Base-by-base conservation (phyloP, 2,329 filamentous ascomycete genomes). In the Botrytis deweyae region DNA sequence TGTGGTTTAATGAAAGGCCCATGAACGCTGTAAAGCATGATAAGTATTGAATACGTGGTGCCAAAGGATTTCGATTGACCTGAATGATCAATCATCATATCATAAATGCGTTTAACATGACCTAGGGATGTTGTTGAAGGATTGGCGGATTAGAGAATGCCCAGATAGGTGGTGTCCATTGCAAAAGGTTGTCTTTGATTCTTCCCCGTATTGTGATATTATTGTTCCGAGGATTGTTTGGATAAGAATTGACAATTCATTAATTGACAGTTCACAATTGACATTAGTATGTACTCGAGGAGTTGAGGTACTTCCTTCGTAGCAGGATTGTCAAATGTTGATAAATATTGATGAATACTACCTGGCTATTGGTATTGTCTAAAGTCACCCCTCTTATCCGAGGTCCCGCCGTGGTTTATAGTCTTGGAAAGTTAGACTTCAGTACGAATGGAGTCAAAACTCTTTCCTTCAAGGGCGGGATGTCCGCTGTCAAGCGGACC, bases 41-140 rank as follows among this genome's bases (percentile, higher is more conserved):
- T 29, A 58, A 58, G 52, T 58, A 68, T 58, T 68, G 66, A 55
- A 68, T 68, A 58, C 66, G 66, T 68, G 66, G 66, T 58, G 49
- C 66, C 66, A 42, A 18, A 68, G 49, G 66, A 58, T 42, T n/a
- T 58, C n/a, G 36, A 42, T 42, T 58, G 49, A 42, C 38, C 49
- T 44, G 42, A 22, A 55, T 40, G 36, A n/a, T 55, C 49, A 55
- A 55, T n/a, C 12, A 55, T 55, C 49, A n/a, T 55, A 40, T 68
- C 36, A 68, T 18, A 38, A 55, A 38, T 67, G 14, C 33, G 33
- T 40, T 22, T 33, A 42, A 49, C 49, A 55, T 68, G n/a, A 22
- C 49, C 49, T n/a, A 52, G 49, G 25, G 14, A n/a, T 52, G 49
- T 16, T 58, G 9, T 40, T 58, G 16, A 14, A 67, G 65, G 65